Conservation (phyloP, 208 protist species). For the Zelonia costaricensis region DNA sequence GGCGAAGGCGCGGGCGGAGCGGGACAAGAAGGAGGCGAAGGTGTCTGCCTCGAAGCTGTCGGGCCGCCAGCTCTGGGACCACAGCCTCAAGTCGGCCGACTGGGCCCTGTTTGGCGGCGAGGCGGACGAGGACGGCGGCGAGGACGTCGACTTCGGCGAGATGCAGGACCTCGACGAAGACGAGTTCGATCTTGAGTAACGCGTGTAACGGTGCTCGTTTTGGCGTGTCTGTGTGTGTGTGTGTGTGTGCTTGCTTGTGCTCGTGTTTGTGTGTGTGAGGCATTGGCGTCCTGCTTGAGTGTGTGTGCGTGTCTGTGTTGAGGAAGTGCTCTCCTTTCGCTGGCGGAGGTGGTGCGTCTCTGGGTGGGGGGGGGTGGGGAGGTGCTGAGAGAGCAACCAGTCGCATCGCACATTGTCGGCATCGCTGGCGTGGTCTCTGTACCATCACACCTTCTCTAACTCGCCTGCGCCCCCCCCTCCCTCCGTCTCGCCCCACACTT, state of each 20-base stretch:
- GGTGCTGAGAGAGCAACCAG: too few relatives aligned
- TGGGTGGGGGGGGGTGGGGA: background rate
- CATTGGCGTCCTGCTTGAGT: too few relatives aligned
- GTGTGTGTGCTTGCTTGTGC: too few relatives aligned
- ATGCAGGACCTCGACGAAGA: conserved; percentile 48
- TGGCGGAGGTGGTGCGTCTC: background rate
- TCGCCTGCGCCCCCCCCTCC: too few relatives aligned
- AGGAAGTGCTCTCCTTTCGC: background rate
- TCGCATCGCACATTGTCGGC: background rate
- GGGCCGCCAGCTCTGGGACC: conserved; percentile 88
- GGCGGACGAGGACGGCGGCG: conserved; percentile 48
- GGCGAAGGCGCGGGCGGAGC: conserved; percentile 36
- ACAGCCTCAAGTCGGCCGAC: conserved; percentile 65
- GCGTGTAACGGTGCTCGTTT: conserved; percentile 13
- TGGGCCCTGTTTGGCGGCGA: conserved; percentile 79
- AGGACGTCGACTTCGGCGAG: conserved; percentile 72
- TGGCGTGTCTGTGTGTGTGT: too few relatives aligned
- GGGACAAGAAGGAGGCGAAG: conserved; percentile 36
- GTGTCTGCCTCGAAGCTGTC: conserved; percentile 68
- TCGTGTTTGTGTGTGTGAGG: too few relatives aligned
- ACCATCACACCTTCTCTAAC: too few relatives aligned
- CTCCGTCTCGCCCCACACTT: too few relatives aligned
- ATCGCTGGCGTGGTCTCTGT: background rate
- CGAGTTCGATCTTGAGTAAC: conserved; percentile 75
- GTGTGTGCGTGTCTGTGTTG: background rate